Conservation (phyloP, 148 eudicot species). For the Cornus kousa region DNA sequence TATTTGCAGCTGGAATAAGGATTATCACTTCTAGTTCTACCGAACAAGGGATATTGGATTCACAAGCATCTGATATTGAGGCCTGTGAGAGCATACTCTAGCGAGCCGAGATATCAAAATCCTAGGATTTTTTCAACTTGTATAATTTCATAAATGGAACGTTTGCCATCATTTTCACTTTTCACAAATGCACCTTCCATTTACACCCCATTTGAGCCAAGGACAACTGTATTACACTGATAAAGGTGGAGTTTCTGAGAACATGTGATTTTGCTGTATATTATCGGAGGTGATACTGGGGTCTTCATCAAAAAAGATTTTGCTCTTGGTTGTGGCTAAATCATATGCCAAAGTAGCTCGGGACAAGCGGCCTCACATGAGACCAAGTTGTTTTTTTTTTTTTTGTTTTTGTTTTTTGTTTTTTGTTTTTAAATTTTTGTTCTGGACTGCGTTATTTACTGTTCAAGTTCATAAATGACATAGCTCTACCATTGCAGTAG, state of each 20-base stretch:
- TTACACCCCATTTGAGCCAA: conserved; percentile 23
- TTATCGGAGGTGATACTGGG: conserved; percentile 41
- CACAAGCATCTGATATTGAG: conserved; percentile 60
- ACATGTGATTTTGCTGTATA: conserved; percentile 48
- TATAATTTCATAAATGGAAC: conserved; percentile 16
- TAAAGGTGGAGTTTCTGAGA: conserved; percentile 33
- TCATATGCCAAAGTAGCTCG: conserved; percentile 26
- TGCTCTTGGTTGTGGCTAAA: conserved; percentile 35
- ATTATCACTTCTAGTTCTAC: conserved; percentile 39
- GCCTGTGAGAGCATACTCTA: conserved; percentile 69
- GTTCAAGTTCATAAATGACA: conserved; percentile 19
- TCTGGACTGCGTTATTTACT: conserved; percentile 9
- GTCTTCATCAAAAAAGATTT: conserved; percentile 41
- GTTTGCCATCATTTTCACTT: conserved; percentile 10
- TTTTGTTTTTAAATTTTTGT: background rate
- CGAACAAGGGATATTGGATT: conserved; percentile 54
- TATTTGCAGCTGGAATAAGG: conserved; percentile 47
- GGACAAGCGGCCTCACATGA: conserved; percentile 14
- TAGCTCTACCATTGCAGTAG: conserved; percentile 1
- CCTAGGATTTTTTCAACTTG: background rate
- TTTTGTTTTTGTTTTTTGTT: conserved; percentile 25
- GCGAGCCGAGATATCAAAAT: conserved; percentile 1
- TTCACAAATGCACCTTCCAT: conserved; percentile 11
- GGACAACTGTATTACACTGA: conserved; percentile 28
- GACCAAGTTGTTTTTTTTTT: conserved; percentile 38